Conservation (phyloP, 2,329 filamentous ascomycete genomes). For the Hymenoscyphus repandus region DNA sequence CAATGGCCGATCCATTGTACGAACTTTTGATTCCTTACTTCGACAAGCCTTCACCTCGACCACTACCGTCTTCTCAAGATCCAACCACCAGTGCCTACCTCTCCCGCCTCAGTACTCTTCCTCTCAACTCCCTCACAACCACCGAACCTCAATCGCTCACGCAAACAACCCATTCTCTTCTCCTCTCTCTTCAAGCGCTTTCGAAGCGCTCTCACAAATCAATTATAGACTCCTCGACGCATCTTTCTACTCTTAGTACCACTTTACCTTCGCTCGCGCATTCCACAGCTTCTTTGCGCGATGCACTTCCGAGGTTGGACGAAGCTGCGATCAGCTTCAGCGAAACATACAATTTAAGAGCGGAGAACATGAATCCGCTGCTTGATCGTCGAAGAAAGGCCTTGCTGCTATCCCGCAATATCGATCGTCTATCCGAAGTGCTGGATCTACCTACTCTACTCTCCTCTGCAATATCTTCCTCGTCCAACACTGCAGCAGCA, state of each 20-base stretch:
- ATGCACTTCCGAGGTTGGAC: conserved; percentile 74
- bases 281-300: conserved; percentile 61
- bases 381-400: conserved; percentile 72
- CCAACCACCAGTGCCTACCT: conserved; percentile 65
- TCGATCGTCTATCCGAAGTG: conserved; percentile 84
- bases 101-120: conserved; percentile 68
- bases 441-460: conserved; percentile 84
- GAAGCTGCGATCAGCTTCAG: conserved; percentile 75
- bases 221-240: conserved; percentile 74
- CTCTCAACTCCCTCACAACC: conserved; percentile 64
- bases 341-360: conserved; percentile 71
- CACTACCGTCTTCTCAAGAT: conserved; percentile 40
- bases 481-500: conserved; percentile 34
- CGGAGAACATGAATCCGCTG: conserved; percentile 54
- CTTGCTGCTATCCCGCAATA: conserved; percentile 76
- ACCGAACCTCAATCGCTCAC: conserved; percentile 76
- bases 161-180: conserved; percentile 72
- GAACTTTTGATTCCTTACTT: conserved; percentile 65
- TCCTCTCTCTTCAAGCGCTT: conserved; percentile 78
- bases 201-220: conserved; percentile 85
- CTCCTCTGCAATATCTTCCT: conserved; percentile 66
- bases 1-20: conserved; percentile 67
- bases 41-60: conserved; percentile 38
- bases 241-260: conserved; percentile 67
- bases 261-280: conserved; percentile 66